phyloP scores from a whole-genome alignment of 164 flowering plant species.

The Magnolia kwangsiensis region DNA sequence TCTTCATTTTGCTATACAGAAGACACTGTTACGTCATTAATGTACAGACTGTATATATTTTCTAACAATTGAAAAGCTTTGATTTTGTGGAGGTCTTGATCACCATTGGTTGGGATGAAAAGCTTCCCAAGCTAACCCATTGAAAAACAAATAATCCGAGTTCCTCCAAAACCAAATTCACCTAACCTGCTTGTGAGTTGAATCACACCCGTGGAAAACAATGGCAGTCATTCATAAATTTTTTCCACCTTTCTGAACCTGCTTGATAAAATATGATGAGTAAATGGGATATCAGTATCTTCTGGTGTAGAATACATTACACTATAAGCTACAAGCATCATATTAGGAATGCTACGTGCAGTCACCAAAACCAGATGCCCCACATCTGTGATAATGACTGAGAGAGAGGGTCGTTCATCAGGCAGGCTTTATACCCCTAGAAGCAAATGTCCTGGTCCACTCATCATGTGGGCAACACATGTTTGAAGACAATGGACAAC shows the following conservation, averaged over 20 bases:
- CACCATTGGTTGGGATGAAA: not conserved
- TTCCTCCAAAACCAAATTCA: not conserved
- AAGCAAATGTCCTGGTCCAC: too few species aligned
- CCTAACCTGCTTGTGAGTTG: not conserved
- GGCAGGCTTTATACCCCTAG: too few species aligned
- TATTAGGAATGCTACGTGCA: too few species aligned
- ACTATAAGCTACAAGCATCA: too few species aligned
- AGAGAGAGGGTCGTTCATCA: too few species aligned
- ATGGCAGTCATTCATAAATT: not conserved
- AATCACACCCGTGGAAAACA: slow-evolving; percentile 5
- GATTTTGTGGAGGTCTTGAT: not conserved
- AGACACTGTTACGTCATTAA: not conserved
- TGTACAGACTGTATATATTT: slow-evolving; percentile 10
- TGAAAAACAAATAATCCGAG: not conserved
- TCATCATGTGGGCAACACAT: too few species aligned
- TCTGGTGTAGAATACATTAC: too few species aligned
- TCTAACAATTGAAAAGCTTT: not conserved
- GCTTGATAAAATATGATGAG: not conserved
- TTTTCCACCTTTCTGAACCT: slow-evolving; percentile 6
- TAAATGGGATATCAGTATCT: too few species aligned
- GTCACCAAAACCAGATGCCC: too few species aligned
- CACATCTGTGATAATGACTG: too few species aligned
- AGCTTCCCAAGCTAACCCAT: not conserved
- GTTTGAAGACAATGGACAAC: too few species aligned
- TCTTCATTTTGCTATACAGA: slow-evolving; percentile 7